A percentile compares a stretch with the other conserved stretches of the same genome.
Evolutionary conservation across 2,329 filamentous ascomycete genomes (phyloP).

Genomic region (Daldinia sp.): DNA sequence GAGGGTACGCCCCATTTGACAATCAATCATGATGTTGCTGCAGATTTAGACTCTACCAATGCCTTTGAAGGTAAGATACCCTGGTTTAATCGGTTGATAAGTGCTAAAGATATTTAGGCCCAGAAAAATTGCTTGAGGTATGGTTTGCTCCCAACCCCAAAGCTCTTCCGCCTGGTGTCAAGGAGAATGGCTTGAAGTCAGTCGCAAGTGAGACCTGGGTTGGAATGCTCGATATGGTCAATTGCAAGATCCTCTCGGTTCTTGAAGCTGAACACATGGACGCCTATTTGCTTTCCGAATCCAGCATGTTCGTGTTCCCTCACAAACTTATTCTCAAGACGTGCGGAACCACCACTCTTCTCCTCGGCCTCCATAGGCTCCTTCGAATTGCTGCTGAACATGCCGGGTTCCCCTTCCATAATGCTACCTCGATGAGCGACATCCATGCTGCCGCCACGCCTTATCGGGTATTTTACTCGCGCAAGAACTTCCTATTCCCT

Average conservation of each 20-base stretch:
- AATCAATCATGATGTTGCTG: constrained; percentile 94
- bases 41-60: constrained; percentile 92
- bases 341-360: constrained; percentile 93
- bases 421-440: constrained; percentile 70
- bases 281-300: constrained; percentile 96
- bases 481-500: constrained; percentile 97
- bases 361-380: constrained; percentile 88
- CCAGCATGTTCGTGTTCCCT: constrained; percentile 99
- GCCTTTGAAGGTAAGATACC: constrained; percentile 82
- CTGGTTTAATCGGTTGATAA: background rate
- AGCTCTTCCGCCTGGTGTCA: constrained; percentile 73
- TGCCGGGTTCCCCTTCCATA: constrained; percentile 87
- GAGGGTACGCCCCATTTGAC: constrained; percentile 88
- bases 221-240: constrained; percentile 95
- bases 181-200: constrained; percentile 82
- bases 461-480: constrained; percentile 97
- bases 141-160: constrained; percentile 90
- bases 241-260: constrained; percentile 96
- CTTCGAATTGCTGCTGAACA: constrained; percentile 88
- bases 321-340: constrained; percentile 99
- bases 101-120: constrained; percentile 61
- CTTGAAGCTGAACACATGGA: constrained; percentile 94
- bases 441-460: constrained; percentile 82
- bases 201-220: constrained; percentile 89
- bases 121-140: constrained; percentile 97